Conservation (phyloP, 139 green algal genomes). For the Spirogloea muscicola region DNA sequence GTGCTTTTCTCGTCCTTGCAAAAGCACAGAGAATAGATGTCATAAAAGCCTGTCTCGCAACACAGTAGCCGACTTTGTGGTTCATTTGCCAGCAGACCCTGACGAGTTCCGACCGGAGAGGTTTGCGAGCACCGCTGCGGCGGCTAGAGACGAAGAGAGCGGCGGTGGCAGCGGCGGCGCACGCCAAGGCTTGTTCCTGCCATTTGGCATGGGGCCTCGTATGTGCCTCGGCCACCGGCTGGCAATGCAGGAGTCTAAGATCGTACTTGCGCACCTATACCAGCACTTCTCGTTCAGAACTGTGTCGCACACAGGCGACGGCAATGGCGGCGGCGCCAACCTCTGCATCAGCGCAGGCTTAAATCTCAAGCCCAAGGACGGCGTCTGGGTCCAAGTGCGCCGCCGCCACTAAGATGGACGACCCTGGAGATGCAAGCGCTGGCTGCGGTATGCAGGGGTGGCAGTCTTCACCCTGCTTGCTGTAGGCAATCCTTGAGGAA, state of each 20-base stretch:
- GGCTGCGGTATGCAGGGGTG: no score
- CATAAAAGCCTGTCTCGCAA: no score
- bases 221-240: slow-evolving; percentile 60
- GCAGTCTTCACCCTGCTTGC: no score
- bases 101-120: slow-evolving; percentile 54
- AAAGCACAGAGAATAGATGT: no score
- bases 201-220: slow-evolving; percentile 57
- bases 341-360: slow-evolving; percentile 45
- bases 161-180: no score
- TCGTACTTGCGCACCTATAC: slow-evolving; percentile 51
- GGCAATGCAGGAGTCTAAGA: slow-evolving; percentile 55
- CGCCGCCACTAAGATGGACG: neutral
- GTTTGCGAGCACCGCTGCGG: slow-evolving; percentile 52
- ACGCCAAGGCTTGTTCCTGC: slow-evolving; percentile 49
- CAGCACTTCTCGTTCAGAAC: slow-evolving; percentile 41
- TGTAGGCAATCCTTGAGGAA: no score
- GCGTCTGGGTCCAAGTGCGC: slow-evolving; percentile 42
- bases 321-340: no score
- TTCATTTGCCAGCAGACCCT: no score
- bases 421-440: no score
- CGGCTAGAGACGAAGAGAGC: neutral
- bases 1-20: no score
- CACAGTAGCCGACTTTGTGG: no score
- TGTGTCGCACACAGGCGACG: no score
- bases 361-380: slow-evolving; percentile 41